These are phyloP conservation scores for Serendipita indica DNA, from an alignment of 768 basidiomycete species.

Conservation along the genomic window DNA sequence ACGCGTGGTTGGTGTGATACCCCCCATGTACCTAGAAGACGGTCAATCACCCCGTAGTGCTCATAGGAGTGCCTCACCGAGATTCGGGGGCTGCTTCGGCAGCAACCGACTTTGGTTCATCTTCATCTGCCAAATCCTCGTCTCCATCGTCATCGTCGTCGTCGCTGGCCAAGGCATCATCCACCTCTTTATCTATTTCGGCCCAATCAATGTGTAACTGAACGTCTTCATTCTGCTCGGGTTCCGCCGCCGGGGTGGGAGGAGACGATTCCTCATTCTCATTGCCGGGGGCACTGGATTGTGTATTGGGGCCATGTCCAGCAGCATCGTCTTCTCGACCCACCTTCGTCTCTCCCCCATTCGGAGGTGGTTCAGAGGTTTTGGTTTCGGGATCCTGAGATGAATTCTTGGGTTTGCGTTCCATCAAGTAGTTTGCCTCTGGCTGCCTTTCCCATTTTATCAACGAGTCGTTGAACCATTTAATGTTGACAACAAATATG, in stretches of 20 bases:
- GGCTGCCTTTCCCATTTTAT: slow-evolving; percentile 77
- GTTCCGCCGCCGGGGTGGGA: slow-evolving; percentile 19
- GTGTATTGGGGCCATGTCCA: slow-evolving; percentile 6
- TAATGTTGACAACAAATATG: slow-evolving; percentile 71
- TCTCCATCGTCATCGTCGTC: slow-evolving; percentile 15
- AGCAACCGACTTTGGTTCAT: slow-evolving; percentile 30
- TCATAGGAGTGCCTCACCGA: too few relatives aligned
- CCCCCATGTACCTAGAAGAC: neutral
- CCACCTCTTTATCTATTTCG: slow-evolving; percentile 73
- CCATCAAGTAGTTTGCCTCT: slow-evolving; percentile 45
- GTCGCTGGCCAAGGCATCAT: slow-evolving; percentile 49
- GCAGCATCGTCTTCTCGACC: slow-evolving; percentile 9
- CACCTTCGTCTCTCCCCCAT: neutral
- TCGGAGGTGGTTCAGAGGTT: neutral
- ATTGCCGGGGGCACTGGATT: slow-evolving; percentile 14
- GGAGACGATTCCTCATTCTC: slow-evolving; percentile 18
- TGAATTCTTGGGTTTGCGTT: neutral
- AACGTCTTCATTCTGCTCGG: slow-evolving; percentile 21
- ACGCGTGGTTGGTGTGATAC: neutral
- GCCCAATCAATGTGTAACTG: slow-evolving; percentile 51
- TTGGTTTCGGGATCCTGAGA: slow-evolving; percentile 8
- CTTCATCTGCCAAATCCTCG: slow-evolving; percentile 15
- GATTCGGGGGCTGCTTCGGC: slow-evolving; percentile 27
- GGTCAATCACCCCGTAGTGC: too few relatives aligned
- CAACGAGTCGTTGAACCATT: slow-evolving; percentile 82